Conservation (phyloP, 1,284 basidiomycete species). For the Ceratobasidium theobromae region DNA sequence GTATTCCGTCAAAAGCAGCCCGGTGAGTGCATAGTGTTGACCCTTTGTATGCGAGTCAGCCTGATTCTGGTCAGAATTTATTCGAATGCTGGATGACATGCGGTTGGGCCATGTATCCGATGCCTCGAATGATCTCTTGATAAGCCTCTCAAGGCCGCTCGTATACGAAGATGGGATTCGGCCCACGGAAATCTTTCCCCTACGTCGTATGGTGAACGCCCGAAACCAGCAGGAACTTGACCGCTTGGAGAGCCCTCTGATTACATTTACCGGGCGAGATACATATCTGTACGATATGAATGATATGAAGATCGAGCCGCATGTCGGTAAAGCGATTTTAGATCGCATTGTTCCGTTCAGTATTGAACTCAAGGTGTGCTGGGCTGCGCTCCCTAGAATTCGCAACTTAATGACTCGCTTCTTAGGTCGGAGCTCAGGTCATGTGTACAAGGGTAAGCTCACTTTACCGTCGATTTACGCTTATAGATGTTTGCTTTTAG, state of each 20-base stretch:
- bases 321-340: constrained; percentile 39
- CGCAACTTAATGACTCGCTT: neutral
- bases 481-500: neutral
- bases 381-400: too few species aligned
- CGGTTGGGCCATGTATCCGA: constrained; percentile 24
- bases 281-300: constrained; percentile 40
- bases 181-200: constrained; percentile 33
- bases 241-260: neutral
- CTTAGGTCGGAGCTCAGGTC: constrained; percentile 33
- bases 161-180: constrained; percentile 30
- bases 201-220: constrained; percentile 24
- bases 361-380: constrained; percentile 6
- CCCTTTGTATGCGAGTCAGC: neutral
- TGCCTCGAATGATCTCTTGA: constrained; percentile 13
- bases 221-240: constrained; percentile 30
- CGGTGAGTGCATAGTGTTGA: neutral
- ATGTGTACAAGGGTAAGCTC: constrained; percentile 31
- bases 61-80: constrained; percentile 51
- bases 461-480: neutral
- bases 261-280: neutral
- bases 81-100: constrained; percentile 35
- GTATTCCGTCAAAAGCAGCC: constrained; percentile 59
- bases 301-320: constrained; percentile 35
- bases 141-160: constrained; percentile 21
- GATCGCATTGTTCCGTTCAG: constrained; percentile 40